Base-by-base conservation (phyloP, 257 asterid species). In the Nicotiana tomentosiformis region DNA sequence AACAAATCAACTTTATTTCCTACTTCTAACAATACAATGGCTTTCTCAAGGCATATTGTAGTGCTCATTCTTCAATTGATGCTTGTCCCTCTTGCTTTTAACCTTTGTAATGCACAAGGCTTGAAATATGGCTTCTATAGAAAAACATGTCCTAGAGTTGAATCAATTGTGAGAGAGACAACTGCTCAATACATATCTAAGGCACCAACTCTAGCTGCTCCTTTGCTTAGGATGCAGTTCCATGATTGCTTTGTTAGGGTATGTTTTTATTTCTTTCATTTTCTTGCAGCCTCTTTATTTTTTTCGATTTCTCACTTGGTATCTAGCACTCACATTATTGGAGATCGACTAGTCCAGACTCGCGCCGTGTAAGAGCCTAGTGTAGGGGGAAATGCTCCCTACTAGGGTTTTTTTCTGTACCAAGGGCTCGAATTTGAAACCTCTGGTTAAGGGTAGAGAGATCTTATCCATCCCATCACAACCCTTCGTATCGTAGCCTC, bases 161-260 rank as follows among this genome's bases (percentile, higher is more conserved):
- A 92, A 87, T 66, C 81, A 2, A 86, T 88, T 15, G 94, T 92
- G 39, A 90, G 88, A 83, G 67, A 83, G 6, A 84, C 84, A 23
- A 92, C 94, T 0, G 76, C 88, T n/a, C 80, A 56, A 1, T 86
- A 86, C 23, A 87, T 91, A 6, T 18, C 84, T 1, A 77, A 5
- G 8, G 87, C 90, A 26, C 94, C 95, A 1, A 80, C 89, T 17
- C 90, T 93, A 37, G 93, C 89, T 10, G 93, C 94, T 49, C 87
- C 94, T 29, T 56, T 94, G 11, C 91, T 92, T n/a, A 83, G 97
- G 67, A 84, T 94, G 91, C 95, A 91, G 29, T 94, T 91, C 86
- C 98, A 94, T 26, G 98, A 94, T 67, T 94, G 97, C 74, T 90
- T 93, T 83, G 96, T 94, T 74, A 87, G 91, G 89, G 96, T 93